Conservation (phyloP, 768 basidiomycete species). For the Russula virescens region DNA sequence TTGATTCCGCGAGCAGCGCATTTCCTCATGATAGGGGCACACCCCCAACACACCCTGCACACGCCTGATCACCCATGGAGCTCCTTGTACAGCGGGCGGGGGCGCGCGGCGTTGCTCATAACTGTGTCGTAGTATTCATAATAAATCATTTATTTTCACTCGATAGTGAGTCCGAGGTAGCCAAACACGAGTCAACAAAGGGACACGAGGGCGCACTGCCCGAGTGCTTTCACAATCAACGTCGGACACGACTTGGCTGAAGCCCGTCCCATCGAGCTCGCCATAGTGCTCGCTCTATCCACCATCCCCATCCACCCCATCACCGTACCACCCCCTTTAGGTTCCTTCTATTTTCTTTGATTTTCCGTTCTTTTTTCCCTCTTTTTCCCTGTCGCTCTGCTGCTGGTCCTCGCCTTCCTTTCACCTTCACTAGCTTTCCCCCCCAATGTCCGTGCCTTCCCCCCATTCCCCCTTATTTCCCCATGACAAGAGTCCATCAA, state of each 20-base stretch:
- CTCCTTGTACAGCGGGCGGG: too few relatives aligned
- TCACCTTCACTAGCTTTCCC: slow-evolving; percentile 32
- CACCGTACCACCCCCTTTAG: neutral
- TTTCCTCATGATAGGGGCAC: slow-evolving; percentile 6
- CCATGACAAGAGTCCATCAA: slow-evolving; percentile 36
- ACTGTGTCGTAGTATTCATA: too few relatives aligned
- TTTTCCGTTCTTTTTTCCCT: slow-evolving; percentile 24
- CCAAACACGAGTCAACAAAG: slow-evolving; percentile 20
- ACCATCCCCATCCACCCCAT: neutral
- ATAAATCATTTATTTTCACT: too few relatives aligned
- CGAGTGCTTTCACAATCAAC: slow-evolving; percentile 9
- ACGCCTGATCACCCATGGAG: too few relatives aligned
- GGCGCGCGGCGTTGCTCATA: too few relatives aligned
- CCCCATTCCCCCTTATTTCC: slow-evolving; percentile 25
- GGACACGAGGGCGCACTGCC: slow-evolving; percentile 1
- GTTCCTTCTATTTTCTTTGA: slow-evolving; percentile 26
- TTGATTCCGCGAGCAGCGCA: slow-evolving; percentile 4
- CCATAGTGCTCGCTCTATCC: slow-evolving; percentile 24
- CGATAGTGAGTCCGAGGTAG: too few relatives aligned
- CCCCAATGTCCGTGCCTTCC: slow-evolving; percentile 39
- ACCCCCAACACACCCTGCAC: too few relatives aligned
- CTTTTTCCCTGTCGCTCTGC: slow-evolving; percentile 29
- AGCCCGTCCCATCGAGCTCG: slow-evolving; percentile 22
- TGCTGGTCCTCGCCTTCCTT: slow-evolving; percentile 32
- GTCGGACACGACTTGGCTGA: slow-evolving; percentile 18